A percentile compares a stretch with the other conserved stretches of the same genome.
These are phyloP conservation scores for Helicocarpus griseus DNA, from an alignment of 2,329 filamentous ascomycete genomes.

Conservation along the genomic window DNA sequence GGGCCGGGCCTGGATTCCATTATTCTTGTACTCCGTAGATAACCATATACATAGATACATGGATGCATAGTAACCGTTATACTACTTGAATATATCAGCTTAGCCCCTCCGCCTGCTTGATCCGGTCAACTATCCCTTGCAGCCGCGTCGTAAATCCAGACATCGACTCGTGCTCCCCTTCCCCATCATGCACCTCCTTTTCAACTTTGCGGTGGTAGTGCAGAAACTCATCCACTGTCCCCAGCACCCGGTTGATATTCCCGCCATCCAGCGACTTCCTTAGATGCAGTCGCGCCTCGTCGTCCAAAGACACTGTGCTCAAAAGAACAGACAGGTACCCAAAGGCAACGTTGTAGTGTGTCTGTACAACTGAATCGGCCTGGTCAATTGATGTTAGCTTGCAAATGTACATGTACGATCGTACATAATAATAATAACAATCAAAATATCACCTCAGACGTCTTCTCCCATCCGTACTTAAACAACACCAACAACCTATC, in stretches of 20 bases:
- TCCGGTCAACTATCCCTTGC: conserved; percentile 41
- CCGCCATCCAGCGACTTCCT: conserved; percentile 35
- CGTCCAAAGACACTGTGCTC: conserved; percentile 63
- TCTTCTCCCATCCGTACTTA: conserved; percentile 54
- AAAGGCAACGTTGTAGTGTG: conserved; percentile 69
- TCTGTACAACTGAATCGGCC: conserved; percentile 54
- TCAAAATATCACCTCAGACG: conserved; percentile 53
- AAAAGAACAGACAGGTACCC: conserved; percentile 80
- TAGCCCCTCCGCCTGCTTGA: conserved; percentile 21
- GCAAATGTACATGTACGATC: not conserved
- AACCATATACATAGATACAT: too few species aligned
- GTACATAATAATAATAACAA: conserved; percentile 8
- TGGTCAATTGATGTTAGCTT: conserved; percentile 16
- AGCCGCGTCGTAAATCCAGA: conserved; percentile 46
- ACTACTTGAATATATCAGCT: not conserved
- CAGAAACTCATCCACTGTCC: conserved; percentile 54
- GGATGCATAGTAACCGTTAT: not conserved
- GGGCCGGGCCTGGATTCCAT: too few species aligned
- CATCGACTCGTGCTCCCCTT: conserved; percentile 39
- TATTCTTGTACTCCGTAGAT: too few species aligned
- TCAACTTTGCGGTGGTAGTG: conserved; percentile 52
- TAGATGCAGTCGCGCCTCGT: conserved; percentile 34
- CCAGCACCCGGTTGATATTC: conserved; percentile 42
- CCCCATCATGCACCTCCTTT: conserved; percentile 29
- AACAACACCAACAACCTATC: conserved; percentile 56